A percentile compares a stretch with the other conserved stretches of the same genome.
phyloP scores from a whole-genome alignment of 2,329 filamentous ascomycete genomes.

The Bipolaris zeicola region DNA sequence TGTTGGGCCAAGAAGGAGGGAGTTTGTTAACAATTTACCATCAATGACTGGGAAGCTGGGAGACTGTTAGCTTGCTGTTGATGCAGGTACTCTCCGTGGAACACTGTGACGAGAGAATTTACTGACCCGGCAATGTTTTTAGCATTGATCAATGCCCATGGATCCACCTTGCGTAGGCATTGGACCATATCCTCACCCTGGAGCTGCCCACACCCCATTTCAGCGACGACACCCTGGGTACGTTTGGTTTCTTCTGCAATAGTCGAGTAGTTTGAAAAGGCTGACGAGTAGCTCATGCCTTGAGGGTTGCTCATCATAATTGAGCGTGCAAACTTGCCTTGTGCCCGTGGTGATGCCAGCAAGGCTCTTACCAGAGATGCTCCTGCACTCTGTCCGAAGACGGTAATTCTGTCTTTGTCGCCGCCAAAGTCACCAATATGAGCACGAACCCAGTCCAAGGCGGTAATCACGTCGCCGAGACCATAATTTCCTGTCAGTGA shows the following conservation, averaged over 20 bases:
- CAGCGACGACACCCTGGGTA: constrained; percentile 30
- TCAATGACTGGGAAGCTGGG: background rate
- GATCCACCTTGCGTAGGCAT: constrained; percentile 34
- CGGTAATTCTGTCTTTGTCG: constrained; percentile 43
- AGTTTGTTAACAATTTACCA: background rate
- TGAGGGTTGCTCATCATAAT: background rate
- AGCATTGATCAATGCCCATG: constrained; percentile 23
- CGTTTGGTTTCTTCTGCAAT: constrained; percentile 28
- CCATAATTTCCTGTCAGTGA: constrained; percentile 57
- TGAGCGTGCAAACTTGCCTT: constrained; percentile 50
- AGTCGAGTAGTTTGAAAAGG: constrained; percentile 33
- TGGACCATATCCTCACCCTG: constrained; percentile 17
- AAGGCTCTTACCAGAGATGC: constrained; percentile 49
- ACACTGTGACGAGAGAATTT: background rate
- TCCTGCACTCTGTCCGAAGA: constrained; percentile 49
- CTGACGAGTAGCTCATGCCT: constrained; percentile 20
- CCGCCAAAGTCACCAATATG: constrained; percentile 49
- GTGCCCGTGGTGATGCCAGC: no score
- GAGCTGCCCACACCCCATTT: constrained; percentile 27
- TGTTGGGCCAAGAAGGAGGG: background rate
- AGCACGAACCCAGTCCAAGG: constrained; percentile 56
- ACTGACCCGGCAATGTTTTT: constrained; percentile 1
- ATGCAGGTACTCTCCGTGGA: background rate
- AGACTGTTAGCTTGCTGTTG: background rate
- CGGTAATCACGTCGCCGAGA: constrained; percentile 57